A percentile compares a stretch with the other conserved stretches of the same genome.
Evolutionary conservation across 306 rosid genomes (phyloP).

Genomic region (Dalbergia cochinchinensis): DNA sequence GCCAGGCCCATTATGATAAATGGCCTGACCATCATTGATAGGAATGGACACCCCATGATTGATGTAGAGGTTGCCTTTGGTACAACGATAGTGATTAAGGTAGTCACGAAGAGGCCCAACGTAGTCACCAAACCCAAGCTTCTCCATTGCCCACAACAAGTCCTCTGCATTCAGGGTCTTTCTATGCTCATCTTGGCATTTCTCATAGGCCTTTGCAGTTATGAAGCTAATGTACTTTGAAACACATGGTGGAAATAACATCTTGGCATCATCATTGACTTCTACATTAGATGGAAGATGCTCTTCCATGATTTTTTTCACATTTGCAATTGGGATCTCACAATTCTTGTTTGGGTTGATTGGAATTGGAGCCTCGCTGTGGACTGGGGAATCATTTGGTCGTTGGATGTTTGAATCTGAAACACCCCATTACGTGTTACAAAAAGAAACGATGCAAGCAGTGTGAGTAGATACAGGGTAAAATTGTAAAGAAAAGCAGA

Average conservation of each 20-base stretch:
- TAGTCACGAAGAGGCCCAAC: not conserved
- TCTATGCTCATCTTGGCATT: not conserved
- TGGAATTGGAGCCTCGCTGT: not conserved
- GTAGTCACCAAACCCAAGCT: not conserved
- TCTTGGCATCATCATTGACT: not conserved
- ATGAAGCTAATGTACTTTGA: slow-evolving; percentile 21
- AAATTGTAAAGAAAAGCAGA: not conserved
- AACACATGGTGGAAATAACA: not conserved
- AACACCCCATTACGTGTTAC: not conserved
- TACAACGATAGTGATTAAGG: not conserved
- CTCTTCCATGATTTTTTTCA: slow-evolving; percentile 10
- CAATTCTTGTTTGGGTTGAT: not conserved
- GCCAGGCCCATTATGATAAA: not conserved
- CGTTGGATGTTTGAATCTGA: not conserved
- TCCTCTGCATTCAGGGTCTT: slow-evolving; percentile 18
- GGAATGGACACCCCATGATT: not conserved
- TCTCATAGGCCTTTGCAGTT: slow-evolving; percentile 6
- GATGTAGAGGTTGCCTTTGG: not conserved
- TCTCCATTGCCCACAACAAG: slow-evolving; percentile 23
- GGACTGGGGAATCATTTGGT: not conserved
- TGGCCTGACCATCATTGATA: not conserved
- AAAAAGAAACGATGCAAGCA: not conserved
- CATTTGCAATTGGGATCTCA: not conserved
- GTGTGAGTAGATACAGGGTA: not conserved
- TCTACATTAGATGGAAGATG: not conserved